phyloP scores from a whole-genome alignment of 2,329 filamentous ascomycete species.

The Chaetomiaceae sp. region DNA sequence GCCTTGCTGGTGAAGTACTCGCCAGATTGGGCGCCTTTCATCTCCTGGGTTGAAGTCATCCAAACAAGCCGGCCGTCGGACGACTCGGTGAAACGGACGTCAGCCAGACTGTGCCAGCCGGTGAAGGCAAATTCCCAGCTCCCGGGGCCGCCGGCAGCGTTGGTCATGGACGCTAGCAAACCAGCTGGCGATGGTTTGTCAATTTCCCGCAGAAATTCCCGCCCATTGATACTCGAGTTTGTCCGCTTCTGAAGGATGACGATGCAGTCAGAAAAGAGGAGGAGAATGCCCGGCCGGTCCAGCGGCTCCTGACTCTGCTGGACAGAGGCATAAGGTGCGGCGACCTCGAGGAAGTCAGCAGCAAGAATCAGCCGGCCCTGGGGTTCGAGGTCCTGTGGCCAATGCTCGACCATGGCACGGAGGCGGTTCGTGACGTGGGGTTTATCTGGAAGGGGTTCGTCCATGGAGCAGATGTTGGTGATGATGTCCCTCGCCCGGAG shows the following conservation, averaged over 20 bases:
- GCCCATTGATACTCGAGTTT: slow-evolving; percentile 61
- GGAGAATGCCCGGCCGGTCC: slow-evolving; percentile 63
- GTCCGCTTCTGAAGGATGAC: slow-evolving; percentile 70
- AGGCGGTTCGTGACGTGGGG: slow-evolving; percentile 70
- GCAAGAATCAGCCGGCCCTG: slow-evolving; percentile 76
- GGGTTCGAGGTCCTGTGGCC: slow-evolving; percentile 68
- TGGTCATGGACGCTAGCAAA: slow-evolving; percentile 60
- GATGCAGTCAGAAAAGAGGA: slow-evolving; percentile 80
- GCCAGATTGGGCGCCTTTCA: slow-evolving; percentile 51
- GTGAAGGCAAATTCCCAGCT: slow-evolving; percentile 70
- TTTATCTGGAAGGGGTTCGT: slow-evolving; percentile 65
- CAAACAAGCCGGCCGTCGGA: slow-evolving; percentile 60
- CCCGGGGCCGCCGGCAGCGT: slow-evolving; percentile 56
- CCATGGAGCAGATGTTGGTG: slow-evolving; percentile 93
- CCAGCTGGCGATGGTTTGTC: slow-evolving; percentile 70
- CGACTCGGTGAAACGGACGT: slow-evolving; percentile 70
- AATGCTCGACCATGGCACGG: slow-evolving; percentile 70
- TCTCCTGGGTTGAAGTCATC: slow-evolving; percentile 60
- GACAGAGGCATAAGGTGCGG: slow-evolving; percentile 59
- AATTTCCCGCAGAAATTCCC: slow-evolving; percentile 76
- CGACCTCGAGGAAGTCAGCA: slow-evolving; percentile 72
- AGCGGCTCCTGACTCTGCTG: slow-evolving; percentile 37
- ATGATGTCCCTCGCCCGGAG: slow-evolving; percentile 90
- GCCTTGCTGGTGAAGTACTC: slow-evolving; percentile 46
- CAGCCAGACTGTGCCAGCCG: slow-evolving; percentile 65